Conservation (phyloP, 2,329 filamentous ascomycete species). For the Didymella segeticola region DNA sequence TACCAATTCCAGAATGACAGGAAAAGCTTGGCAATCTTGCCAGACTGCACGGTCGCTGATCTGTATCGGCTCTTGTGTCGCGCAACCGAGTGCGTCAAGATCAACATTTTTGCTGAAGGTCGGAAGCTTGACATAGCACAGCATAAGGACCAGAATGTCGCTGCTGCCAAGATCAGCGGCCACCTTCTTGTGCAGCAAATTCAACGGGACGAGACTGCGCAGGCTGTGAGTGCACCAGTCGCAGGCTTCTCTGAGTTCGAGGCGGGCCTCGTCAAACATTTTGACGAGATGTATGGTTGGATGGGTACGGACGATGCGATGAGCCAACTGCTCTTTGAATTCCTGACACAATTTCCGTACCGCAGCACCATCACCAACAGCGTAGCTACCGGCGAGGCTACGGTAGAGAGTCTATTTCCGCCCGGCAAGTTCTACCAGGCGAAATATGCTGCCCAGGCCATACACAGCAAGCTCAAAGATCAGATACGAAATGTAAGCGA, state of each 20-base stretch:
- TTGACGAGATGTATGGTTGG: constrained; percentile 82
- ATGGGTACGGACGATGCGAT: constrained; percentile 71
- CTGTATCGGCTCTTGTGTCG: constrained; percentile 71
- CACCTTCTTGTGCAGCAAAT: constrained; percentile 43
- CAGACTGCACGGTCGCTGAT: constrained; percentile 72
- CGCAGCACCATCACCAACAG: constrained; percentile 38
- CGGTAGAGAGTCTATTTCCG: constrained; percentile 40
- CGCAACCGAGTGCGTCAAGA: constrained; percentile 77
- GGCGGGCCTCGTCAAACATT: constrained; percentile 79
- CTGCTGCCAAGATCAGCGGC: constrained; percentile 55
- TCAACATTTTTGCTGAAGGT: constrained; percentile 75
- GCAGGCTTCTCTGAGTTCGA: constrained; percentile 65
- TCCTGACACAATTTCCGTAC: constrained; percentile 42
- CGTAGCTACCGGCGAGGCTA: constrained; percentile 31
- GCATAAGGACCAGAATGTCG: constrained; percentile 64
- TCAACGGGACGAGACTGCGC: constrained; percentile 35
- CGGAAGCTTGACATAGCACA: constrained; percentile 68
- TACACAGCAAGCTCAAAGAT: constrained; percentile 39
- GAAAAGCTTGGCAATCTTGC: constrained; percentile 69
- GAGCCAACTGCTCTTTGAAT: constrained; percentile 46
- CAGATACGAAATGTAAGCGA: constrained; percentile 41
- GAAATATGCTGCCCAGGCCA: constrained; percentile 41
- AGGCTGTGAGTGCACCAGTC: constrained; percentile 23
- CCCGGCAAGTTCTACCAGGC: constrained; percentile 45
- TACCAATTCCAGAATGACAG: constrained; percentile 73